A percentile compares a stretch with the other conserved stretches of the same genome.
Evolutionary conservation across 2,329 filamentous ascomycete genomes (phyloP).

Genomic region (Nectriaceae sp.): DNA sequence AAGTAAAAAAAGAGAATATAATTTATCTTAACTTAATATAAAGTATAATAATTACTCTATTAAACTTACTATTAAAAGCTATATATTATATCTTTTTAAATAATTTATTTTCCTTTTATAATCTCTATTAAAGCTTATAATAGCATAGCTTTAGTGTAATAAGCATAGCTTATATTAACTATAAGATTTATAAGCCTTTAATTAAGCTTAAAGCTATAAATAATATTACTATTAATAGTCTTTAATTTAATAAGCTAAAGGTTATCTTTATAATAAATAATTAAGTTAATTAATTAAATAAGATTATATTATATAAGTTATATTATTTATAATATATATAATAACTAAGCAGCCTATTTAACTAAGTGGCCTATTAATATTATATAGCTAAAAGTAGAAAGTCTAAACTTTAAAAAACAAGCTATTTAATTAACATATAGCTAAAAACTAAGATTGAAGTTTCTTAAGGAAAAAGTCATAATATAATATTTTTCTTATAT

Average conservation of each 20-base stretch:
- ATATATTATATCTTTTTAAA: constrained; percentile 5
- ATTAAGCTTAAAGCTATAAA: too few species aligned
- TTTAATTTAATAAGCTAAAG: constrained; percentile 1
- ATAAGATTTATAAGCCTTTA: constrained; percentile 8
- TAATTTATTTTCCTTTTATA: constrained; percentile 3
- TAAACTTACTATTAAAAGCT: not conserved
- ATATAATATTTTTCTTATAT: too few species aligned
- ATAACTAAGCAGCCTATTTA: too few species aligned
- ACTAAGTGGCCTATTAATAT: too few species aligned
- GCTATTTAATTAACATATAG: too few species aligned
- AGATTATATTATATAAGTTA: too few species aligned
- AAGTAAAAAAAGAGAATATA: not conserved
- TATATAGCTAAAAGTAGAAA: too few species aligned
- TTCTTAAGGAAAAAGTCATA: too few species aligned
- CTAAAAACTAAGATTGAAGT: too few species aligned
- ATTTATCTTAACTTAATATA: constrained; percentile 1
- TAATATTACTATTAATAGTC: constrained; percentile 1
- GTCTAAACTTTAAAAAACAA: too few species aligned
- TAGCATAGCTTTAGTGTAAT: constrained; percentile 4
- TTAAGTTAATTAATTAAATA: not conserved
- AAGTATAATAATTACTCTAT: constrained; percentile 2
- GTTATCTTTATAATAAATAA: constrained; percentile 3
- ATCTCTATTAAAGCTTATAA: constrained; percentile 10
- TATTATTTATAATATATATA: too few species aligned
- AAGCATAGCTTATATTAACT: constrained; percentile 15